Evolutionary conservation across 2,329 filamentous ascomycete genomes (phyloP).

Genomic region (Zopfia rhizophila): DNA sequence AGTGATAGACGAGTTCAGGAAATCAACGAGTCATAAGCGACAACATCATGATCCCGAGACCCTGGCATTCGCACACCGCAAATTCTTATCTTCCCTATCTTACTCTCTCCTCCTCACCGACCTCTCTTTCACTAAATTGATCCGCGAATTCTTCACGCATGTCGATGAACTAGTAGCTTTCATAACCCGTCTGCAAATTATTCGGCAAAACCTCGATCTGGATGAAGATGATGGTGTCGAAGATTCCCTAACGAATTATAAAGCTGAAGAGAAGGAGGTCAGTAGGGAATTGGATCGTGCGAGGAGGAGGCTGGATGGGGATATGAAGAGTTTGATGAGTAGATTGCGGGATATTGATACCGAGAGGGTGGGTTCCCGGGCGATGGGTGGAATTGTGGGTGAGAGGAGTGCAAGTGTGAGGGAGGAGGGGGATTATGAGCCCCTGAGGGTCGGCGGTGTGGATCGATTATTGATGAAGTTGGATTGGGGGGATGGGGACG

Average conservation of each 20-base stretch:
- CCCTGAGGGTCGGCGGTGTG: slow-evolving; percentile 79
- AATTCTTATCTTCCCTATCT: slow-evolving; percentile 76
- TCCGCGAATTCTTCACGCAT: slow-evolving; percentile 75
- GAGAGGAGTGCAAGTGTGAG: slow-evolving; percentile 26
- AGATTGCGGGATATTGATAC: slow-evolving; percentile 70
- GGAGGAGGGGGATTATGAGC: slow-evolving; percentile 69
- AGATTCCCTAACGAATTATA: slow-evolving; percentile 61
- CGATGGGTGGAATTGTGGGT: slow-evolving; percentile 20
- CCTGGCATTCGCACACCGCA: slow-evolving; percentile 80
- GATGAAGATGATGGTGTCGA: slow-evolving; percentile 85
- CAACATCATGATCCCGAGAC: slow-evolving; percentile 82
- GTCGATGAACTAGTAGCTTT: slow-evolving; percentile 86
- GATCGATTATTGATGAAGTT: slow-evolving; percentile 92
- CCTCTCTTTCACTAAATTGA: slow-evolving; percentile 68
- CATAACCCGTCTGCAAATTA: slow-evolving; percentile 76
- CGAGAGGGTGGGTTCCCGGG: slow-evolving; percentile 50
- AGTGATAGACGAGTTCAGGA: no score
- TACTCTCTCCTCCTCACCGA: slow-evolving; percentile 75
- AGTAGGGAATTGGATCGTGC: slow-evolving; percentile 71
- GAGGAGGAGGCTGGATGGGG: slow-evolving; percentile 71
- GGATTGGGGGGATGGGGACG: slow-evolving; percentile 65
- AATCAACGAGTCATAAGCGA: background rate
- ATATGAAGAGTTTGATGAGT: slow-evolving; percentile 70
- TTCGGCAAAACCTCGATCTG: slow-evolving; percentile 82
- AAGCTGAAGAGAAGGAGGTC: slow-evolving; percentile 76